Evolutionary conservation across 331 rosid genomes (phyloP).

Genomic region (Pyrus hybrid): DNA sequence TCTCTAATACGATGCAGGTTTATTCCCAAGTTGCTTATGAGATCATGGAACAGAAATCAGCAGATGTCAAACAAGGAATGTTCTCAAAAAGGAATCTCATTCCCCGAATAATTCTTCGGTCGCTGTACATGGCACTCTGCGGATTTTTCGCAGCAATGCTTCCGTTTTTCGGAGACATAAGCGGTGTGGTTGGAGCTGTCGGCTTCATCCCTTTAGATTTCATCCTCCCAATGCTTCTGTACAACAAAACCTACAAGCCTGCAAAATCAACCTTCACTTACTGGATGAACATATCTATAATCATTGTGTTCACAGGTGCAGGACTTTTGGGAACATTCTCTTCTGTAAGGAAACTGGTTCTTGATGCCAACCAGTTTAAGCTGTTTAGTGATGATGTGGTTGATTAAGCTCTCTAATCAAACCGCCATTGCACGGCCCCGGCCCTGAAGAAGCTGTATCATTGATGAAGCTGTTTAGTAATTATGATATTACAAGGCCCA

Average conservation of each 20-base stretch:
- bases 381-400: conserved; percentile 59
- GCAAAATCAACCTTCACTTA: conserved; percentile 41
- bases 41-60: conserved; percentile 76
- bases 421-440: no score
- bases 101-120: conserved; percentile 68
- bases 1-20: conserved; percentile 36
- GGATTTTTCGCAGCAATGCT: conserved; percentile 82
- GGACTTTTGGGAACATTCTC: conserved; percentile 76
- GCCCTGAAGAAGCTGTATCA: not conserved
- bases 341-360: conserved; percentile 58
- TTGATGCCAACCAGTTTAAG: conserved; percentile 68
- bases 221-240: conserved; percentile 79
- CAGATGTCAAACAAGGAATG: conserved; percentile 62
- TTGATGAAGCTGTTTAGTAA: no score
- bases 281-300: conserved; percentile 62
- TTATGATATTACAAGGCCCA: no score
- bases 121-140: conserved; percentile 55
- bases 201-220: conserved; percentile 91
- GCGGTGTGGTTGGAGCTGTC: conserved; percentile 70
- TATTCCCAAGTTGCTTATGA: conserved; percentile 94
- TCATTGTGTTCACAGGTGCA: conserved; percentile 49
- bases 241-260: conserved; percentile 74
- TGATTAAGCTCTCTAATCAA: conserved; percentile 12
- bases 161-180: conserved; percentile 84
- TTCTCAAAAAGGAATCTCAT: conserved; percentile 65